Conservation (phyloP, 257 asterid genomes). For the Anisodus acutangulus region DNA sequence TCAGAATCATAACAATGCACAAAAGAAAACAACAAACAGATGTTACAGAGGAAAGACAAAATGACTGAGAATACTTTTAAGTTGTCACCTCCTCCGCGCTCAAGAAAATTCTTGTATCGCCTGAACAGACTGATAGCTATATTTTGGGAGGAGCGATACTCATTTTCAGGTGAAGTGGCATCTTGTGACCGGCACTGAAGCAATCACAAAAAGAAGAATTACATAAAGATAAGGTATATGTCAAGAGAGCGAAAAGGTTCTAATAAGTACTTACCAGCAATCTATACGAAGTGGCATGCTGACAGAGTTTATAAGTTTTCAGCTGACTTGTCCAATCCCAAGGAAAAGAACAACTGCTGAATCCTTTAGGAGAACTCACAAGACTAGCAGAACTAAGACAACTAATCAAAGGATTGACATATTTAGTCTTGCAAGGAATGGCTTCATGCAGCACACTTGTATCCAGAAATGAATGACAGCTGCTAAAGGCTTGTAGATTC, state of each 20-base stretch:
- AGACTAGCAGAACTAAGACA: conserved; percentile 36
- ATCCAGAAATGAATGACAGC: conserved; percentile 49
- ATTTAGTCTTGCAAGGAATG: conserved; percentile 42
- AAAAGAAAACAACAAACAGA: conserved; percentile 25
- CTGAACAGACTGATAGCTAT: conserved; percentile 90
- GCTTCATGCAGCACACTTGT: conserved; percentile 54
- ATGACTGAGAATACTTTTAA: conserved; percentile 65
- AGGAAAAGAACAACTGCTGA: conserved; percentile 51
- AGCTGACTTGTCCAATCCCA: conserved; percentile 43
- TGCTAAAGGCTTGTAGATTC: conserved; percentile 46
- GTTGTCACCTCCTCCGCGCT: conserved; percentile 99
- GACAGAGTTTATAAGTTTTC: conserved; percentile 49
- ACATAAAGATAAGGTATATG: conserved; percentile 1
- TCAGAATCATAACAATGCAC: conserved; percentile 34
- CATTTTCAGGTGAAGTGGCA: conserved; percentile 73
- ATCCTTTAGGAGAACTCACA: conserved; percentile 44
- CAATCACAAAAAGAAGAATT: background rate
- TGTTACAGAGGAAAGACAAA: conserved; percentile 27
- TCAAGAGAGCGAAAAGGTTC: background rate
- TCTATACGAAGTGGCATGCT: conserved; percentile 61
- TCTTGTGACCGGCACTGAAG: conserved; percentile 77
- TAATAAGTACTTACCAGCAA: conserved; percentile 64
- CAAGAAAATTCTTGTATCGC: conserved; percentile 76
- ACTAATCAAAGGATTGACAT: conserved; percentile 45
- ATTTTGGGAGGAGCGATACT: conserved; percentile 86